Evolutionary conservation across 768 basidiomycete species (phyloP).

Genomic region (Tylopilus intermedius): DNA sequence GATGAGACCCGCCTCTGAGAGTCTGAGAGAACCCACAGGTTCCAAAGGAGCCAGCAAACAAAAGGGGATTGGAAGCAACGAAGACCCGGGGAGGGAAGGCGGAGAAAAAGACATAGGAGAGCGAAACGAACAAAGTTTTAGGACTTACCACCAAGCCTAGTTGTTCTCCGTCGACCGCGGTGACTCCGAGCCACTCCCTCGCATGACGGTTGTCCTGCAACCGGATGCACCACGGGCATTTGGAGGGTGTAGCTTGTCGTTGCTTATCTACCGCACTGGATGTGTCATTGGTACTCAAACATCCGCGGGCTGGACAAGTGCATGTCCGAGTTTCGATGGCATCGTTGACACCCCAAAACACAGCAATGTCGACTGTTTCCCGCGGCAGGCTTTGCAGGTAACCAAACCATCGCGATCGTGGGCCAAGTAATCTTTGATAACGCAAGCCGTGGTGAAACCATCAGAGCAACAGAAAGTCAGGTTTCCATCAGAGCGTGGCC

Average conservation of each 20-base stretch:
- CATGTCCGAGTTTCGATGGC: slow-evolving; percentile 16
- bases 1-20: not conserved
- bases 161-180: slow-evolving; percentile 29
- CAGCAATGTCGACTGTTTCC: slow-evolving; percentile 48
- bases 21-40: slow-evolving; percentile 6
- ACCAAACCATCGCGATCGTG: slow-evolving; percentile 53
- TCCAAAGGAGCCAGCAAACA: slow-evolving; percentile 5
- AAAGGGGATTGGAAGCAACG: slow-evolving; percentile 12
- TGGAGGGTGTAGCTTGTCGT: not conserved
- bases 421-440: slow-evolving; percentile 42
- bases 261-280: slow-evolving; percentile 1
- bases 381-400: slow-evolving; percentile 65
- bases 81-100: not conserved
- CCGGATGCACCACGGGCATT: slow-evolving; percentile 19
- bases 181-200: slow-evolving; percentile 30
- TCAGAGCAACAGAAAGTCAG: slow-evolving; percentile 1
- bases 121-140: slow-evolving; percentile 3
- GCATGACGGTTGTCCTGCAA: slow-evolving; percentile 29
- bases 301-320: slow-evolving; percentile 16
- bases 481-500: slow-evolving; percentile 7
- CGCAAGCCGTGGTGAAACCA: slow-evolving; percentile 7
- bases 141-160: slow-evolving; percentile 26
- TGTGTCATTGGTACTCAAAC: slow-evolving; percentile 4
- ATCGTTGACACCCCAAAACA: slow-evolving; percentile 50
- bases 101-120: not conserved